Evolutionary conservation across 2,329 filamentous ascomycete genomes (phyloP).

Genomic region (Purpureocillium takamizusanense): DNA sequence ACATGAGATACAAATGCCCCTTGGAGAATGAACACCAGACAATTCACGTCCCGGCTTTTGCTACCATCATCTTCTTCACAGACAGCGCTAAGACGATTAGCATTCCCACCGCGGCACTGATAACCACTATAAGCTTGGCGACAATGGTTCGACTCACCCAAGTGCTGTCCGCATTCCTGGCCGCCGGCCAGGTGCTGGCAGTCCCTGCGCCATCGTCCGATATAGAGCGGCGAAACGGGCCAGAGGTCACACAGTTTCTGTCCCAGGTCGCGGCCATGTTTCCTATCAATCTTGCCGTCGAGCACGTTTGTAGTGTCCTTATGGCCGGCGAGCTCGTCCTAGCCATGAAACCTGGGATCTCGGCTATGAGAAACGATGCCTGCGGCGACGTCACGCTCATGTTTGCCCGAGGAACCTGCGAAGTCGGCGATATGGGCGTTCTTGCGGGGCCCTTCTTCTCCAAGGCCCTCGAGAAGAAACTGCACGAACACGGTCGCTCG

Average conservation of each 20-base stretch:
- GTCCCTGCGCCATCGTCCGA: no score
- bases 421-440: conserved; percentile 18
- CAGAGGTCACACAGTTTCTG: conserved; percentile 5
- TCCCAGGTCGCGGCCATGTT: conserved; percentile 5
- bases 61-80: no score
- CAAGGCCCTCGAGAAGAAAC: conserved; percentile 8
- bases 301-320: conserved; percentile 8
- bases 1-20: no score
- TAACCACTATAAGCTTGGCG: no score
- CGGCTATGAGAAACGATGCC: conserved; percentile 5
- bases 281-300: conserved; percentile 6
- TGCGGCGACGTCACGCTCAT: conserved; percentile 18
- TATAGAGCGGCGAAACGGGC: neutral
- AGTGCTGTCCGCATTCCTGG: no score
- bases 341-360: conserved; percentile 8
- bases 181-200: no score
- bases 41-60: no score
- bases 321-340: conserved; percentile 6
- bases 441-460: conserved; percentile 18
- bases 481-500: conserved; percentile 4
- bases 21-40: no score
- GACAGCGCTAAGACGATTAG: no score
- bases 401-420: conserved; percentile 20
- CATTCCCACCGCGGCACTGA: no score
- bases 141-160: no score